Evolutionary conservation across 116 monocot genomes (phyloP).

Genomic region (Trichopus zeylanicus): DNA sequence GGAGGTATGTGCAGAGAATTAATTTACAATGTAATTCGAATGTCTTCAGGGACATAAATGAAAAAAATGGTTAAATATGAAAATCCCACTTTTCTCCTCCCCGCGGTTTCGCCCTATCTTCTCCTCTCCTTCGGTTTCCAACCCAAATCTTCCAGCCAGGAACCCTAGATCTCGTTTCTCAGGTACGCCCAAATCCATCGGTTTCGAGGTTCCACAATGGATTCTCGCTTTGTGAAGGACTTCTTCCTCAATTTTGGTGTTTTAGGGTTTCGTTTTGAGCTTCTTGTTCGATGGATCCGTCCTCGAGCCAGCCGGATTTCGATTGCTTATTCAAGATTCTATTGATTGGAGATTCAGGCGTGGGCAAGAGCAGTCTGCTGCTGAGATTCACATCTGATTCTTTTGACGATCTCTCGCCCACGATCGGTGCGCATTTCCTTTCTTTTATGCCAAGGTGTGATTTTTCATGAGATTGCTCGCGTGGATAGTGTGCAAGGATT

Average conservation of each 20-base stretch:
- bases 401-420: slow-evolving; percentile 97
- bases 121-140: neutral
- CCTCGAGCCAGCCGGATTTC: slow-evolving; percentile 72
- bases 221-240: neutral
- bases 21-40: too few relatives aligned
- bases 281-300: slow-evolving; percentile 47
- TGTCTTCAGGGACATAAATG: too few relatives aligned
- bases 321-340: slow-evolving; percentile 94
- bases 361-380: slow-evolving; percentile 90
- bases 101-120: neutral
- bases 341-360: slow-evolving; percentile 91
- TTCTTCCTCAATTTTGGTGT: neutral
- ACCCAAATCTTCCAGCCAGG: neutral
- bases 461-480: too few relatives aligned
- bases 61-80: too few relatives aligned
- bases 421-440: slow-evolving; percentile 48
- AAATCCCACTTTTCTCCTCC: slow-evolving; percentile 2
- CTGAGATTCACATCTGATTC: slow-evolving; percentile 85
- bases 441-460: too few relatives aligned
- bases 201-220: neutral
- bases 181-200: neutral
- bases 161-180: neutral
- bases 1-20: too few relatives aligned
- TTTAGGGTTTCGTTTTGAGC: neutral
- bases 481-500: too few relatives aligned